Base-by-base conservation (phyloP, 345 rosid species). In the Noccaea bulbosa region DNA sequence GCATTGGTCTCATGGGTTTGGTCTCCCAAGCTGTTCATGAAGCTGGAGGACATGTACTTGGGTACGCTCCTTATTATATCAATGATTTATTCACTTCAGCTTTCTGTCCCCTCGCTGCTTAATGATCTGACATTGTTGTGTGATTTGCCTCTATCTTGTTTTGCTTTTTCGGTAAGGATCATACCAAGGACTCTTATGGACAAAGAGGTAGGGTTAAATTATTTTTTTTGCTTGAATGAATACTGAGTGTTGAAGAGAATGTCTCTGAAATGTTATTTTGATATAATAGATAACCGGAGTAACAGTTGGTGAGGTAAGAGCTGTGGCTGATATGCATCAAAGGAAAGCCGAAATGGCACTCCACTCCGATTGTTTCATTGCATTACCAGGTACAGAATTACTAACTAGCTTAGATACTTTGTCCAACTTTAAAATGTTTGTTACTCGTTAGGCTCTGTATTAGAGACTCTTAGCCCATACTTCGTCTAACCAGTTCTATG, bases 331-430 rank as follows among this genome's bases (percentile, higher is more conserved):
- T 83, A 93, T 93, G 98, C 98, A 91, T 74, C 92, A 93, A 80
- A 83, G 98, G 40, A 93, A 93, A 73, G 97, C 97, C 7, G 97
- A 93, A 83, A 93, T 93, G 98, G 95, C 96, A 77, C 78, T 87
- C 79, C 88, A 83, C 78, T 88, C 98, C 7, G 97, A 93, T 76
- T 91, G 97, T 76, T 93, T 93, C 75, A 93, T 93, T 53, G 98
- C 98, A 45, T 71, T 93, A 48, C 98, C 98, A 81, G 98, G 98
- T 93, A 62, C 74, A 16, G 4, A 69, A 60, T 50, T 59, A 69
- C 33, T 56, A 43, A 49, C 43, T 63, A 68, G 40, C 49, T 37
- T 37, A 30, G 33, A 39, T 30, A 16, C 37, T 47, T 48, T 44
- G 45, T 17, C 16, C 8, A 44, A 24, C 44, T 11, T 57, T 22